Base-by-base conservation (phyloP, 1,284 basidiomycete genomes). In the Irpex lacteus region DNA sequence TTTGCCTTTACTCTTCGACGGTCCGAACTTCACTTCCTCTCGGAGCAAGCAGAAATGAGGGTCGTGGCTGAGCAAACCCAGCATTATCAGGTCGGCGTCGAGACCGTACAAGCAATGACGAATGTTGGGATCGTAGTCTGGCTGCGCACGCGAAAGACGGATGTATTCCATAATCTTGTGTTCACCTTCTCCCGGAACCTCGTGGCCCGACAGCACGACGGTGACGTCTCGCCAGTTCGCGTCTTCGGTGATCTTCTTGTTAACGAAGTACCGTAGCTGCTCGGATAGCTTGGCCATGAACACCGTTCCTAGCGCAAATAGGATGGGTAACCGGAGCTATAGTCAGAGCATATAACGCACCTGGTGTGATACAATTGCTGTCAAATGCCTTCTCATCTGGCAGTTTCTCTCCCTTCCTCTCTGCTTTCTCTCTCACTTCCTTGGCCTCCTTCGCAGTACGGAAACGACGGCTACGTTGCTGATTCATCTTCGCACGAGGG, bases 141-240 rank as follows among this genome's bases (percentile, higher is more conserved):
- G 93, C 77, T 99, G 98, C 32, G 98, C 96, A 72, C 97, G 94
- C 64, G 90, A 89, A 66, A 95, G 81, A 60, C 98, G 91, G 73
- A 99, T 98, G 77, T 97, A 99, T 76, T 99, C 98, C 92, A 99
- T 98, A 71, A 99, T 97, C 84, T 99, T 99, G 85, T 99, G 98
- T 76, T 99, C 98, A 67, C 98, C 98, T 77, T 99, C 98, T 68
- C 98, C 98, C 0, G 97, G 97, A 3, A 98, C 95, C 71, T 99
- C 96, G 76, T 99, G 96, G n/a, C 97, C 98, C 47, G 95, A 98
- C 54, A 99, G 82, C 59, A 99, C 94, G 57, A 99, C 96, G 71
- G 95, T 85, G 55, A 99, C 89, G 64, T 91, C 85, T 66, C 92
- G 83, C 98, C 98, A 99, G 74, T 95, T 90, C 9, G 96, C 88